Evolutionary conservation across 163 green algal species (phyloP).

Genomic region (Scenedesmus sp.): DNA sequence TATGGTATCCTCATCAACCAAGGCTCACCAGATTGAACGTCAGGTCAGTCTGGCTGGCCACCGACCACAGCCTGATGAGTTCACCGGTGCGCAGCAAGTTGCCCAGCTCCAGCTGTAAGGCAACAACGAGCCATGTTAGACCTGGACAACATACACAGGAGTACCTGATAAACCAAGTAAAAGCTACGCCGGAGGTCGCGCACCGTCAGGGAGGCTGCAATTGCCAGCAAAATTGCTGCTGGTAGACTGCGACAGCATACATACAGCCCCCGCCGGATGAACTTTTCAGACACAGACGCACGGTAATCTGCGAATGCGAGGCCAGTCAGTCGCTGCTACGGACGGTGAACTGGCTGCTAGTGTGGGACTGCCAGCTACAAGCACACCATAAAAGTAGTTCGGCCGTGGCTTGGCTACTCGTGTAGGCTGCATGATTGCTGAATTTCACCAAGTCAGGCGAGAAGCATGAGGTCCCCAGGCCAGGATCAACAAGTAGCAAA

Average conservation of each 20-base stretch:
- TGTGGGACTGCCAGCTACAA: conserved; percentile 12
- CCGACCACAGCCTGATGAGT: conserved; percentile 72
- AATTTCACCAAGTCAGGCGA: neutral
- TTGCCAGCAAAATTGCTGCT: conserved; percentile 5
- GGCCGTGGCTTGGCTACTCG: neutral
- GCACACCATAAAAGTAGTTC: conserved; percentile 14
- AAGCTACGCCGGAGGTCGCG: neutral
- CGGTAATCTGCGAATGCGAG: conserved; percentile 81
- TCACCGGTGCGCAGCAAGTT: conserved; percentile 76
- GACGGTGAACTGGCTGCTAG: neutral
- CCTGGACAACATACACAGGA: neutral
- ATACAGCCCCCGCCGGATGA: conserved; percentile 88
- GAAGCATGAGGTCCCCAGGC: neutral
- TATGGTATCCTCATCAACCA: neutral
- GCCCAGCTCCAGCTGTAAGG: conserved; percentile 81
- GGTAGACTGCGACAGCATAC: conserved; percentile 61
- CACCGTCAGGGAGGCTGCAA: conserved; percentile 57
- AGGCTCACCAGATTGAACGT: conserved; percentile 86
- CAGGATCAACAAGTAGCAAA: conserved; percentile 13
- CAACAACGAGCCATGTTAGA: neutral
- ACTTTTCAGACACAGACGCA: conserved; percentile 80
- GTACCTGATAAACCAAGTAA: neutral
- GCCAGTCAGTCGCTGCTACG: neutral
- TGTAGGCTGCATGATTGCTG: conserved; percentile 31
- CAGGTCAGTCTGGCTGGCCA: conserved; percentile 82